Base-by-base conservation (phyloP, 805 yeast genomes). In the Isabelozyma pseudorhagii region DNA sequence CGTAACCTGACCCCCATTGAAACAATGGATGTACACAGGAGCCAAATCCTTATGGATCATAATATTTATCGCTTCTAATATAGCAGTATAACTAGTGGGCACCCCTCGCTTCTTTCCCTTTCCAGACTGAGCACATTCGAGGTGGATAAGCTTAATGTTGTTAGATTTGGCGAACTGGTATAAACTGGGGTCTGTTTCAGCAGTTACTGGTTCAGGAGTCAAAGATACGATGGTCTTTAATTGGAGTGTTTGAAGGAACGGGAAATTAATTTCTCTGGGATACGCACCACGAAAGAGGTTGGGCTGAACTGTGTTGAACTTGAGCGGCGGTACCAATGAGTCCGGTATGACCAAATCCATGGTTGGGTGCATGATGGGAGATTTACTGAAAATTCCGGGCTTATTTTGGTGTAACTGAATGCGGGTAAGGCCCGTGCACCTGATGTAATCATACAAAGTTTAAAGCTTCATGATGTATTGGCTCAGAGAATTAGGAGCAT, bases 1-100 rank as follows among this genome's bases (percentile, higher is more conserved):
- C 0, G 96, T 89, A 2, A 89, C 86, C 54, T 89, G 91, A 8
- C 96, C 91, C 0, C 97, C 98, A 61, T 90, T 92, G 25, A 84
- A 70, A 65, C 98, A 93, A 66, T 93, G 97, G 5, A 93, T 64
- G 62, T 87, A 92, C 1, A 87, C 72, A 0, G 97, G 97, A 9
- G 84, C 80, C 54, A 76, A 70, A 15, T 78, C 77, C 21, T 74
- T 70, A 59, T 86, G 82, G 11, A 86, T 72, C 51, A 91, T 71
- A 39, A 81, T 68, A 51, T 80, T 81, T n/a, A 93, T 66, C 1
- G 86, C 85, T 45, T 75, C 70, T 1, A 78, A 64, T 0, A 87
- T 87, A 1, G 82, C 79, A 11, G 80, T 77, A 56, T 82, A 81
- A 18, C 86, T 89, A 38, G 92, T 73, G 0, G 97, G 96, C 4